Evolutionary conservation across 805 yeast species (phyloP).

Genomic region (Trichomonascus vanleenenianus): DNA sequence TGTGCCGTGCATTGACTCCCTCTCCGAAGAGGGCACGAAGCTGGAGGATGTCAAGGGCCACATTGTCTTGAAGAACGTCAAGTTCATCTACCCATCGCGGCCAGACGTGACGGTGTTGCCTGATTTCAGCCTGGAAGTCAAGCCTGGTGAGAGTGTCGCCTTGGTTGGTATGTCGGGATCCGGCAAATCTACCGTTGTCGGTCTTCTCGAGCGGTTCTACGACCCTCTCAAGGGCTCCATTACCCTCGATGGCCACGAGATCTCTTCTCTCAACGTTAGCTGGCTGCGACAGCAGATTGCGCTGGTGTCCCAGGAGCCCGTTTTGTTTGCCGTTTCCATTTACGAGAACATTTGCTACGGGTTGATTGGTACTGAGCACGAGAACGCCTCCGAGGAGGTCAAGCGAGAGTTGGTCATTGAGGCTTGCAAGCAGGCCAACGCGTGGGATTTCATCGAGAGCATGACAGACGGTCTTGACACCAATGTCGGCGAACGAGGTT

Average conservation of each 20-base stretch:
- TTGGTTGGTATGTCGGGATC: slow-evolving; percentile 95
- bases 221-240: slow-evolving; percentile 70
- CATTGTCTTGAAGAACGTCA: slow-evolving; percentile 72
- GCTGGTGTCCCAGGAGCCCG: slow-evolving; percentile 94
- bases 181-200: slow-evolving; percentile 86
- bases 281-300: slow-evolving; percentile 73
- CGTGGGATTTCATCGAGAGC: slow-evolving; percentile 38
- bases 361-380: slow-evolving; percentile 61
- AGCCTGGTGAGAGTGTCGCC: slow-evolving; percentile 87
- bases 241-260: slow-evolving; percentile 76
- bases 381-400: slow-evolving; percentile 35
- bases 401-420: slow-evolving; percentile 31
- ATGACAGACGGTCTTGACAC: slow-evolving; percentile 81
- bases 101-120: slow-evolving; percentile 78
- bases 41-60: slow-evolving; percentile 42
- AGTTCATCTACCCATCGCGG: slow-evolving; percentile 72
- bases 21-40: slow-evolving; percentile 21
- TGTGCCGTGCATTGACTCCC: slow-evolving; percentile 32
- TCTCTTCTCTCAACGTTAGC: slow-evolving; percentile 61
- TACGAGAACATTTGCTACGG: slow-evolving; percentile 87
- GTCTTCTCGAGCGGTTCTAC: slow-evolving; percentile 81
- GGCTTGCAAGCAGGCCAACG: slow-evolving; percentile 33
- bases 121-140: slow-evolving; percentile 68
- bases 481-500: slow-evolving; percentile 52
- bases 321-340: slow-evolving; percentile 81